Evolutionary conservation across 192 early-diverging fungal genomes (phyloP).

Genomic region (Umbelopsis vinacea): DNA sequence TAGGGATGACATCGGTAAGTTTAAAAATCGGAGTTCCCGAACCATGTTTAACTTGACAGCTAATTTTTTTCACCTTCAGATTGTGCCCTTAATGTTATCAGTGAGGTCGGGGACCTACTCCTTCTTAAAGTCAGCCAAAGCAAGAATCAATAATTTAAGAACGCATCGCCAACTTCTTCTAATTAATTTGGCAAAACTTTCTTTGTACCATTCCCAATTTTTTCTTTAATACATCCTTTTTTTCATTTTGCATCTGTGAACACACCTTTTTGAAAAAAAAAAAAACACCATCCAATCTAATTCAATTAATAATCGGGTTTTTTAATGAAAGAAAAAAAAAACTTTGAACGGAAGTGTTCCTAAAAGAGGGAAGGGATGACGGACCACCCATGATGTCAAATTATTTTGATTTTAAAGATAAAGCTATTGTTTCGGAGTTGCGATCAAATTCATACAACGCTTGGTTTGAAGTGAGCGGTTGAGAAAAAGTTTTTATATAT

Average conservation of each 20-base stretch:
- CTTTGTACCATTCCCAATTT: not conserved
- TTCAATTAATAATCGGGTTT: too few species aligned
- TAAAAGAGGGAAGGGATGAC: too few species aligned
- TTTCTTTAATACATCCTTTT: not conserved
- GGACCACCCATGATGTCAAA: too few species aligned
- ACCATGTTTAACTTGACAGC: not conserved
- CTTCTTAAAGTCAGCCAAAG: conserved; percentile 60
- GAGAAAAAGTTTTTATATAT: not conserved
- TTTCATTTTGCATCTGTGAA: too few species aligned
- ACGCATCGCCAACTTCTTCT: not conserved
- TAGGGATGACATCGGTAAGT: conserved; percentile 76
- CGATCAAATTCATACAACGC: not conserved
- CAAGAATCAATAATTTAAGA: conserved; percentile 20
- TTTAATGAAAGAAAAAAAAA: too few species aligned
- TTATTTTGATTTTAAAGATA: too few species aligned
- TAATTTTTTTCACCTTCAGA: conserved; percentile 38
- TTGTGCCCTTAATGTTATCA: conserved; percentile 69
- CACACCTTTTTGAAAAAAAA: too few species aligned
- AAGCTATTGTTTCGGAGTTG: too few species aligned
- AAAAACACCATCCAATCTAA: too few species aligned
- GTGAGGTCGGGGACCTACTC: conserved; percentile 76
- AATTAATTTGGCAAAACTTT: not conserved
- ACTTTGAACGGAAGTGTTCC: too few species aligned
- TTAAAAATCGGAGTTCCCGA: not conserved
- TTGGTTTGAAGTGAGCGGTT: too few species aligned